phyloP scores from a whole-genome alignment of 176 grass and related monocot species.

The Sorghum bicolor region Sorghum_bicolor_NCBIv3 NC_012879.2:1679501-1680000 shows the following conservation, averaged over 20 bases:
- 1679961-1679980: neutral
- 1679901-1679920: neutral
- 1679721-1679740: conserved; percentile 90
- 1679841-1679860: conserved; percentile 10
- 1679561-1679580: neutral
- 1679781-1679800: conserved; percentile 44
- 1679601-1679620: neutral
- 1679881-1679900: neutral
- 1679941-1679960: neutral
- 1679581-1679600: neutral
- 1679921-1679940: neutral
- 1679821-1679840: neutral
- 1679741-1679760: conserved; percentile 71
- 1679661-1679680: neutral
- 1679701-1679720: conserved; percentile 80
- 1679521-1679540: neutral
- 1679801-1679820: conserved; percentile 55
- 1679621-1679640: neutral
- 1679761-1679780: conserved; percentile 42
- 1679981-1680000: neutral
- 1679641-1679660: neutral
- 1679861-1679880: neutral
- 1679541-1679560: neutral
- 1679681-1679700: conserved; percentile 24
- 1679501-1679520: neutral